These are phyloP conservation scores for Catenaria anguillulae DNA, from an alignment of 371 early-diverging fungal species.

Conservation along the genomic window DNA sequence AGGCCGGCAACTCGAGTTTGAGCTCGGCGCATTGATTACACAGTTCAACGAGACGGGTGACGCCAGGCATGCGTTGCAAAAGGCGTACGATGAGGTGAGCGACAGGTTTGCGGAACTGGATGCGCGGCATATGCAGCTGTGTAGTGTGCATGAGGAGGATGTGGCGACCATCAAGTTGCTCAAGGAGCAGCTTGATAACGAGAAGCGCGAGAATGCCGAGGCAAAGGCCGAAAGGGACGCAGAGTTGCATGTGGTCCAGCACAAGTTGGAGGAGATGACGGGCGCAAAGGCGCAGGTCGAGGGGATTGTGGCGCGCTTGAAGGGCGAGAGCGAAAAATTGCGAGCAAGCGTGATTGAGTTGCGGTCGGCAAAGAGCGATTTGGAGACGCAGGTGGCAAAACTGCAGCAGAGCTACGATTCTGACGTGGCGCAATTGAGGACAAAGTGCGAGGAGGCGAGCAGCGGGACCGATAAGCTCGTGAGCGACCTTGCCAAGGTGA, in stretches of 20 bases:
- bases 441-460: not conserved
- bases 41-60: conserved; percentile 5
- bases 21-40: not conserved
- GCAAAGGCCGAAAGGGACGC: not conserved
- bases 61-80: not conserved
- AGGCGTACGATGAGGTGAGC: not conserved
- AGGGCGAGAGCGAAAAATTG: conserved; percentile 2
- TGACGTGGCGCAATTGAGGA: not conserved
- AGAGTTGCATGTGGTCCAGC: not conserved
- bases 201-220: not conserved
- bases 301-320: not conserved
- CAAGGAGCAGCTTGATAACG: not conserved
- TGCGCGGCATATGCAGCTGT: not conserved
- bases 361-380: not conserved
- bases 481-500: not conserved
- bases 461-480: too few species aligned
- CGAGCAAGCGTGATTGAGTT: conserved; percentile 1
- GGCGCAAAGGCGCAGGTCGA: not conserved
- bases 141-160: not conserved
- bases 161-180: not conserved
- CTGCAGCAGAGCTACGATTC: not conserved
- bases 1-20: conserved; percentile 4
- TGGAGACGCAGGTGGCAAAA: not conserved
- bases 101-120: not conserved
- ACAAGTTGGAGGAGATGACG: not conserved